A percentile compares a stretch with the other conserved stretches of the same genome.
Evolutionary conservation across 805 yeast species (phyloP).

Genomic region (Barnettozyma siamensis): DNA sequence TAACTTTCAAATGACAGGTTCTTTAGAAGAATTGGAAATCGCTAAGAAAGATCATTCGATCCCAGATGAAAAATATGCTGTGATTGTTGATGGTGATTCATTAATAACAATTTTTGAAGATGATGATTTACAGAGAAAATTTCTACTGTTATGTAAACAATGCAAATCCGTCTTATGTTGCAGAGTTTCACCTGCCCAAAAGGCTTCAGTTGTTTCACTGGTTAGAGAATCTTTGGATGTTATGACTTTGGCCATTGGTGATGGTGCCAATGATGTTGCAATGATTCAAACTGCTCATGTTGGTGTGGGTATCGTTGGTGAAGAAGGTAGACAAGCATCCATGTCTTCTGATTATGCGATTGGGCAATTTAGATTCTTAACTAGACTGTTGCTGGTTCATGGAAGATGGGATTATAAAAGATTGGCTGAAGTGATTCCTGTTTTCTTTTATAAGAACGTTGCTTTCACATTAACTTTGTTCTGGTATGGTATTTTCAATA

Average conservation of each 20-base stretch:
- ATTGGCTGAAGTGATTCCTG: conserved; percentile 76
- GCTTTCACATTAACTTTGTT: conserved; percentile 67
- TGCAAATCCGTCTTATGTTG: conserved; percentile 78
- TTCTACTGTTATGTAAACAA: conserved; percentile 66
- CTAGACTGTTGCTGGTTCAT: conserved; percentile 64
- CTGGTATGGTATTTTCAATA: conserved; percentile 72
- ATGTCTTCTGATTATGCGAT: conserved; percentile 85
- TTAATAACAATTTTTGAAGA: conserved; percentile 44
- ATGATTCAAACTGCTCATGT: conserved; percentile 87
- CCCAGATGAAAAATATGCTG: conserved; percentile 63
- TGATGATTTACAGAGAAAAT: conserved; percentile 44
- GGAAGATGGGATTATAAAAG: conserved; percentile 86
- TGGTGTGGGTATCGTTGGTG: conserved; percentile 71
- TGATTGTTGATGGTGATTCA: conserved; percentile 76
- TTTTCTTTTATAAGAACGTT: conserved; percentile 75
- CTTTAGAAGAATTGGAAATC: conserved; percentile 45
- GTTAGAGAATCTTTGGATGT: conserved; percentile 69
- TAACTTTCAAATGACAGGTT: conserved; percentile 53
- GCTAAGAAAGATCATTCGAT: conserved; percentile 58
- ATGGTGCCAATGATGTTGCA: conserved; percentile 85
- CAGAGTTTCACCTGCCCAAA: conserved; percentile 80
- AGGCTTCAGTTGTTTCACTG: conserved; percentile 67
- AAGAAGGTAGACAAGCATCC: conserved; percentile 83
- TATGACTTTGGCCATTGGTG: conserved; percentile 80
- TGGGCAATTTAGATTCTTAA: conserved; percentile 72